A percentile compares a stretch with the other conserved stretches of the same genome.
These are phyloP conservation scores for Trypethelium eluteriae DNA, from an alignment of 495 filamentous ascomycete genomes.

Conservation along the genomic window DNA sequence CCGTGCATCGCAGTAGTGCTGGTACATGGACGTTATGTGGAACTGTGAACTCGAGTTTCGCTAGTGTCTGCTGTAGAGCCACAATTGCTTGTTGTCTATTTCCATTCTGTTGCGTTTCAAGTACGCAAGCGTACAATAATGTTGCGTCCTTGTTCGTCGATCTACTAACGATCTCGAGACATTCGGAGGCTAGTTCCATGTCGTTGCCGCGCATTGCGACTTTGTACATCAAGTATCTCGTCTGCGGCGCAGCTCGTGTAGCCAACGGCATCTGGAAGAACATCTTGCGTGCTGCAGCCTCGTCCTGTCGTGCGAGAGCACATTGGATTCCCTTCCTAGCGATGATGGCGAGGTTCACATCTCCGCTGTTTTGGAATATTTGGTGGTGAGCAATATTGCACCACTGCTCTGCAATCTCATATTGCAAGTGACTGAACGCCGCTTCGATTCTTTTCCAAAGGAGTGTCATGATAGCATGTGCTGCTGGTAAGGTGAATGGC, in stretches of 20 bases:
- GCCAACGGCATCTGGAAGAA: slow-evolving; percentile 54
- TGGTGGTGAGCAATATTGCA: slow-evolving; percentile 59
- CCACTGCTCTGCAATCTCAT: slow-evolving; percentile 57
- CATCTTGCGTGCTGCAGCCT: slow-evolving; percentile 45
- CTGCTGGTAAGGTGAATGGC: slow-evolving; percentile 46
- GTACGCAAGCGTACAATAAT: slow-evolving; percentile 66
- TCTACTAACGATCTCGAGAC: slow-evolving; percentile 47
- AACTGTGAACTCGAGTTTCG: slow-evolving; percentile 45
- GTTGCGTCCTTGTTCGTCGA: slow-evolving; percentile 44
- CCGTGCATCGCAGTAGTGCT: slow-evolving; percentile 56
- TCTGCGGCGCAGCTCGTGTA: slow-evolving; percentile 51
- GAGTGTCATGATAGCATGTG: slow-evolving; percentile 65
- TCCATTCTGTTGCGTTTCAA: slow-evolving; percentile 62
- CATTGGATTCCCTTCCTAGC: slow-evolving; percentile 67
- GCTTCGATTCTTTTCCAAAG: slow-evolving; percentile 69
- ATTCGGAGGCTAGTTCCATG: slow-evolving; percentile 48
- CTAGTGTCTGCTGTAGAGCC: slow-evolving; percentile 52
- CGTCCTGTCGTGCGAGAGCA: slow-evolving; percentile 49
- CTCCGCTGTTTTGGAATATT: slow-evolving; percentile 56
- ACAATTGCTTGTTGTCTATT: slow-evolving; percentile 50
- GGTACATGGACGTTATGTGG: slow-evolving; percentile 55
- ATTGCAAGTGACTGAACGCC: slow-evolving; percentile 45
- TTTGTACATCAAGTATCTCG: slow-evolving; percentile 68
- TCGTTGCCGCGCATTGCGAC: slow-evolving; percentile 56
- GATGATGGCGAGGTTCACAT: slow-evolving; percentile 58